Percentiles rank a stretch among this genome's conserved stretches.
These are phyloP conservation scores for Rhynchosporium agropyri DNA, from an alignment of 2,329 filamentous ascomycete species.

Conservation along the genomic window DNA sequence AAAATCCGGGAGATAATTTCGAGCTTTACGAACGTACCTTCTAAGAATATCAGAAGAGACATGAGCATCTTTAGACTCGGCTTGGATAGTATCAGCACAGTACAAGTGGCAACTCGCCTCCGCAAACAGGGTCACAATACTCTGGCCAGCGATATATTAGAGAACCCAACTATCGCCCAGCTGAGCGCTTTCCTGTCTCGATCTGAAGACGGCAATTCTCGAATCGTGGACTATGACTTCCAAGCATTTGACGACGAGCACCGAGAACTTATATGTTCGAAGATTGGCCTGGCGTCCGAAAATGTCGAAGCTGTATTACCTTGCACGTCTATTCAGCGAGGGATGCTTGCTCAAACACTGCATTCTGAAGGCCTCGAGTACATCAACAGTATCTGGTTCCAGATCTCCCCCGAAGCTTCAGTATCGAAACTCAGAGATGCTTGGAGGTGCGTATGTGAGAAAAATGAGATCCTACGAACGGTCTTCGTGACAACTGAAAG, in stretches of 20 bases:
- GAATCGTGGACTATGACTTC: conserved; percentile 50
- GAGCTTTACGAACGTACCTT: conserved; percentile 57
- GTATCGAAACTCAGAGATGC: conserved; percentile 52
- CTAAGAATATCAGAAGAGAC: conserved; percentile 54
- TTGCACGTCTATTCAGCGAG: conserved; percentile 78
- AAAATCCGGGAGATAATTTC: conserved; percentile 48
- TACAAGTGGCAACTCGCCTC: conserved; percentile 73
- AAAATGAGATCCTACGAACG: conserved; percentile 74
- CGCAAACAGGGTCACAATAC: conserved; percentile 60
- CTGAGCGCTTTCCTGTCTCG: conserved; percentile 32
- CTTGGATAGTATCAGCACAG: conserved; percentile 85
- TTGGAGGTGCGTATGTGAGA: conserved; percentile 58
- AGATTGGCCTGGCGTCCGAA: conserved; percentile 26
- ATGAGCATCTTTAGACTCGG: conserved; percentile 88
- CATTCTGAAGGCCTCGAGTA: conserved; percentile 70
- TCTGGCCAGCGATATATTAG: conserved; percentile 74
- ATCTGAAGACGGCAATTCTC: background rate
- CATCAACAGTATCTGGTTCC: conserved; percentile 70
- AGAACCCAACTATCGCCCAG: conserved; percentile 53
- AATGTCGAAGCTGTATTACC: conserved; percentile 65
- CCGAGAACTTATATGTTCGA: conserved; percentile 37
- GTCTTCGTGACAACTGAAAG: conserved; percentile 70
- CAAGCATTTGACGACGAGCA: conserved; percentile 52
- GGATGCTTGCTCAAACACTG: conserved; percentile 76
- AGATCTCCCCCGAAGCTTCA: conserved; percentile 48